Evolutionary conservation across 2,329 filamentous ascomycete genomes (phyloP).

Genomic region (Incumbomyces lentus): DNA sequence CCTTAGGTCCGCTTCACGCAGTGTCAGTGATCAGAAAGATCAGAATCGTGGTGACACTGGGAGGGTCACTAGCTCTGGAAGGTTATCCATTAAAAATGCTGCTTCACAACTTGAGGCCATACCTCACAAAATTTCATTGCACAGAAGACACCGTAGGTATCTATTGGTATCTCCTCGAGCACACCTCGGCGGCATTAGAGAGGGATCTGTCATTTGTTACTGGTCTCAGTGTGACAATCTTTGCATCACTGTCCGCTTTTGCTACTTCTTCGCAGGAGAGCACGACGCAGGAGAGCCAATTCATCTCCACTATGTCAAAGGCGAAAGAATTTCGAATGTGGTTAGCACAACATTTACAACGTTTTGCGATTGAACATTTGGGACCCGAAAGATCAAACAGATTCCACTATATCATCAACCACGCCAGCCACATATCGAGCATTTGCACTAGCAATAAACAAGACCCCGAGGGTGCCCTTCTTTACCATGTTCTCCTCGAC

Average conservation of each 20-base stretch:
- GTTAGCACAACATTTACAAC: slow-evolving; percentile 60
- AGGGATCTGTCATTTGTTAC: slow-evolving; percentile 64
- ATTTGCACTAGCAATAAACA: slow-evolving; percentile 59
- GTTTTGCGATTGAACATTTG: slow-evolving; percentile 47
- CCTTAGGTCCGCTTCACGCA: slow-evolving; percentile 75
- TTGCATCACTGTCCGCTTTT: slow-evolving; percentile 69
- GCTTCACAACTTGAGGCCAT: slow-evolving; percentile 66
- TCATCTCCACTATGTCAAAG: slow-evolving; percentile 64
- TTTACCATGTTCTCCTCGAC: slow-evolving; percentile 72
- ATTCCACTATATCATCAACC: slow-evolving; percentile 58
- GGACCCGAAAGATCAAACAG: slow-evolving; percentile 12
- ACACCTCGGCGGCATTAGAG: slow-evolving; percentile 55
- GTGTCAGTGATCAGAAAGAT: slow-evolving; percentile 81
- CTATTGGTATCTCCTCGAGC: slow-evolving; percentile 67
- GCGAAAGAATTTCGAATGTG: slow-evolving; percentile 67
- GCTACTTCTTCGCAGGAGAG: slow-evolving; percentile 63
- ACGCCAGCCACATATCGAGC: slow-evolving; percentile 56
- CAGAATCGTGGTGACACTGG: slow-evolving; percentile 67
- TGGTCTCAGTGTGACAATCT: slow-evolving; percentile 66
- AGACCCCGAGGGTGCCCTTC: slow-evolving; percentile 66
- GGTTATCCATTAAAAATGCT: slow-evolving; percentile 88
- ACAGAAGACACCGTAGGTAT: slow-evolving; percentile 84
- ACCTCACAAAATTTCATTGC: slow-evolving; percentile 73
- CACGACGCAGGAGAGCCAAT: slow-evolving; percentile 76
- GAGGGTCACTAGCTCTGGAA: slow-evolving; percentile 59